Evolutionary conservation across 768 basidiomycete species (phyloP).

Genomic region (Rhodotorula toruloides): DNA sequence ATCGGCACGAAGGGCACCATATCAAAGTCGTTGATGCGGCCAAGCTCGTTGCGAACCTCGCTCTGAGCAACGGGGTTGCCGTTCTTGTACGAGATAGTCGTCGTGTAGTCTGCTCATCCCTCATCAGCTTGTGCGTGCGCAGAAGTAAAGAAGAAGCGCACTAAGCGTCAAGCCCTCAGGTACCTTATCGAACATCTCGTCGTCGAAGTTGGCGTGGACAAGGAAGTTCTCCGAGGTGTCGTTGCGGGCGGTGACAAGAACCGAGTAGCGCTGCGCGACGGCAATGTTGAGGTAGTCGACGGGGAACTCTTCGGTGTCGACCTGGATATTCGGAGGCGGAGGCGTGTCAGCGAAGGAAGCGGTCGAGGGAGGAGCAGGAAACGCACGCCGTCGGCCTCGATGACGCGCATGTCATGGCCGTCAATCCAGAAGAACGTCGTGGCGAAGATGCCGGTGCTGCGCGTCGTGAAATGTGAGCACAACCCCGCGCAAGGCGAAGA

Average conservation of each 20-base stretch:
- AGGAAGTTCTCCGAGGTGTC: constrained; percentile 78
- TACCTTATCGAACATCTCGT: constrained; percentile 64
- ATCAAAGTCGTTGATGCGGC: constrained; percentile 57
- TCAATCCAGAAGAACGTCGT: constrained; percentile 48
- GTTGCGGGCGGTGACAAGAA: constrained; percentile 85
- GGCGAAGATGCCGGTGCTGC: constrained; percentile 23
- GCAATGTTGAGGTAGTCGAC: constrained; percentile 68
- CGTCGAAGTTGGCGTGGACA: constrained; percentile 84
- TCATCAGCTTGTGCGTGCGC: too few species aligned
- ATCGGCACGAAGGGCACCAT: constrained; percentile 57
- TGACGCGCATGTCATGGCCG: constrained; percentile 49
- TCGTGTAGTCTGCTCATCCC: constrained; percentile 61
- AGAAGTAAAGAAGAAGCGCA: constrained; percentile 46
- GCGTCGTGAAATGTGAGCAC: neutral
- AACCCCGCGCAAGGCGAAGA: neutral
- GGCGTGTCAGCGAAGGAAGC: neutral
- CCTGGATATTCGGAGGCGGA: neutral
- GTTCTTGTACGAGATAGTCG: constrained; percentile 69
- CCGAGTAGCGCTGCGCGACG: constrained; percentile 87
- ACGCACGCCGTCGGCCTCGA: constrained; percentile 45
- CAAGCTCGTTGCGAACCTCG: constrained; percentile 51
- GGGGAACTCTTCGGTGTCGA: constrained; percentile 66
- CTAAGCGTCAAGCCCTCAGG: constrained; percentile 70
- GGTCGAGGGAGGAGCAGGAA: neutral
- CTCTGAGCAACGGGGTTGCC: constrained; percentile 48